Conservation (phyloP, 192 early-diverging fungal genomes). For the Polychytrium aggregatum region DNA sequence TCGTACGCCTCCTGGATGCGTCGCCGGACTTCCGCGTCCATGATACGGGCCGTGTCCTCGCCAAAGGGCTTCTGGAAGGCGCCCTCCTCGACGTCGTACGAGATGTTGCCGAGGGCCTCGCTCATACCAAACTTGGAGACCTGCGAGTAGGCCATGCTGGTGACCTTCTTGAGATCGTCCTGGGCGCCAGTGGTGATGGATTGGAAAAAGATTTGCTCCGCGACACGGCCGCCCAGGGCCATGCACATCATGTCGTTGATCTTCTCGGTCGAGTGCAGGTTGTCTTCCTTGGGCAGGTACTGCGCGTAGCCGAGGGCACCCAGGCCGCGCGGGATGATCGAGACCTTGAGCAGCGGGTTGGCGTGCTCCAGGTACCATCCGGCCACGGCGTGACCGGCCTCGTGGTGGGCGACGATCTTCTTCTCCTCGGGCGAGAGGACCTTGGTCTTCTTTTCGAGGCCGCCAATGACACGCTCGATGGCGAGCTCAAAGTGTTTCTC, state of each 20-base stretch:
- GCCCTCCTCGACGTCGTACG: conserved; percentile 59
- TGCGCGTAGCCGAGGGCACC: conserved; percentile 98
- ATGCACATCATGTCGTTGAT: conserved; percentile 72
- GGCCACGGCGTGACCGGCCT: conserved; percentile 96
- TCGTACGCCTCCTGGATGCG: conserved; percentile 73
- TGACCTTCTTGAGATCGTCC: conserved; percentile 97
- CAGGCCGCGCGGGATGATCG: conserved; percentile 92
- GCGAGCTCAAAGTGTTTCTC: conserved; percentile 93
- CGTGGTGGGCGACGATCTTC: conserved; percentile 98
- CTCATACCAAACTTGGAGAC: conserved; percentile 96
- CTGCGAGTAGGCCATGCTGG: conserved; percentile 93
- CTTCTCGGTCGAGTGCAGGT: conserved; percentile 84
- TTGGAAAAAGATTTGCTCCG: conserved; percentile 89
- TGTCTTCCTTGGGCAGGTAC: conserved; percentile 96
- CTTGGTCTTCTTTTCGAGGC: conserved; percentile 93
- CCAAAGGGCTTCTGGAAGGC: conserved; percentile 93
- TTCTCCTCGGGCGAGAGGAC: conserved; percentile 95
- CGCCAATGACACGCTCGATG: conserved; percentile 96
- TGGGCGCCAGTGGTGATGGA: conserved; percentile 92
- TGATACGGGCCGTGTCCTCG: conserved; percentile 85
- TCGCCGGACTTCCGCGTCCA: conserved; percentile 86
- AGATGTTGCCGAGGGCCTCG: conserved; percentile 71
- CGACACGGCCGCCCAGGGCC: conserved; percentile 44
- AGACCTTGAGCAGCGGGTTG: conserved; percentile 93
- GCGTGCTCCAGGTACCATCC: conserved; percentile 97